Conservation (phyloP, 2,329 filamentous ascomycete species). For the Pseudopithomyces maydicus region DNA sequence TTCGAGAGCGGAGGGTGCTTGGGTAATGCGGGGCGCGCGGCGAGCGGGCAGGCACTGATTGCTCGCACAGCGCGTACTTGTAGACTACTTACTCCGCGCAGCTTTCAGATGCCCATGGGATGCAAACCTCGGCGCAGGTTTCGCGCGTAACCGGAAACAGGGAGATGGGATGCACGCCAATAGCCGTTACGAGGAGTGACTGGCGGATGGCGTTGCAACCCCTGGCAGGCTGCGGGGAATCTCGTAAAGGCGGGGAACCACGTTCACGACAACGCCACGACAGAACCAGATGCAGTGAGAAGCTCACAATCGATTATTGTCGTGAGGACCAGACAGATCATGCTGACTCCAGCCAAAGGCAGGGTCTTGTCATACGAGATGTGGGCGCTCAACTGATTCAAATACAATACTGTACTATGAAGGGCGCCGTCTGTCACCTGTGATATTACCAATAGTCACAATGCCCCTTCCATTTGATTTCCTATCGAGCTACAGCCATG, state of each 20-base stretch:
- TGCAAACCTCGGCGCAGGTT: background rate
- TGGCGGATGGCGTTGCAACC: background rate
- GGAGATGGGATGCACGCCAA: background rate
- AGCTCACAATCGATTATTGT: too few species aligned
- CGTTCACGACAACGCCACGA: slow-evolving; percentile 9
- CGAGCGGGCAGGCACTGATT: background rate
- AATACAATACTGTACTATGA: slow-evolving; percentile 75
- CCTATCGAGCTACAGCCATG: too few species aligned
- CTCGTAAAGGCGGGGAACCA: slow-evolving; percentile 1
- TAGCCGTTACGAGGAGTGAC: background rate
- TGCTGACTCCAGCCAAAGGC: too few species aligned
- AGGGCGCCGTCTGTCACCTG: slow-evolving; percentile 44
- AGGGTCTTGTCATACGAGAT: slow-evolving; percentile 73
- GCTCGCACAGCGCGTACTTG: background rate
- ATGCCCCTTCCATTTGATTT: too few species aligned
- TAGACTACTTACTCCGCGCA: background rate
- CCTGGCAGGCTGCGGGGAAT: slow-evolving; percentile 21
- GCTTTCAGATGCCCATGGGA: background rate
- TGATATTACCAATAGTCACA: background rate
- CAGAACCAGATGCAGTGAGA: slow-evolving; percentile 62
- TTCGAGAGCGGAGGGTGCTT: background rate
- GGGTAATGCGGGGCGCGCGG: background rate
- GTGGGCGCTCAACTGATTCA: slow-evolving; percentile 69
- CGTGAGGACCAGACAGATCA: too few species aligned
- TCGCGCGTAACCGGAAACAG: background rate